Base-by-base conservation (phyloP, 2,329 filamentous ascomycete species). In the Cercospora zeina region DNA sequence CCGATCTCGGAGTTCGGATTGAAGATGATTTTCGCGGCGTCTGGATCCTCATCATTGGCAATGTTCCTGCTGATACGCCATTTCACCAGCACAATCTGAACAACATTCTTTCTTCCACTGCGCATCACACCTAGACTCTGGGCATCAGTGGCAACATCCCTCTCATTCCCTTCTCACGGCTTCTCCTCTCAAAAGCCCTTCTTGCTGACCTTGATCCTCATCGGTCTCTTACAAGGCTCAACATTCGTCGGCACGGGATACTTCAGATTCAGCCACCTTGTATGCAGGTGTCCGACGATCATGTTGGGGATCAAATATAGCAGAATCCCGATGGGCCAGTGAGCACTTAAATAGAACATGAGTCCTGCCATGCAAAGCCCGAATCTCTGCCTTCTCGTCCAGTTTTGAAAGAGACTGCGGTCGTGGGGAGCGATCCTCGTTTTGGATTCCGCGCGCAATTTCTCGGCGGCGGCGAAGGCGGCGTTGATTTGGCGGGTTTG, bases 281-380 rank as follows among this genome's bases (percentile, higher is more conserved):
- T 49, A 55, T 69, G 65, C 54, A 73, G 24, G 14, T 57, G 55
- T 6, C 62, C 66, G 1, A 66, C 49, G 4, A 55, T 24, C 16
- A 68, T 36, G 45, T 62, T 70, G 2, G 68, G 57, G 4, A 73
- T 53, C 21, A 74, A 74, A 56, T 80, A 80, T n/a, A 79, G 67
- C 65, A 78, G 63, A n/a, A 80, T 60, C 1, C 70, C 78, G 13
- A 75, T 73, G 0, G 78, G 78, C 4, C 79, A 58, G 4, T 76
- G 53, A 50, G 75, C 68, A 16, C 72, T 71, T 1, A 76, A 37
- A 1, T 75, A 69, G 5, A 71, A 71, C 34, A 79, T 73, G 0
- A 73, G 31, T 2, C 74, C 58, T 9, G 71, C 65, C n/a, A 76
- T 58, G 4, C 58, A 63, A n/a, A 78, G 62, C 10, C 73, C 54